phyloP scores from a whole-genome alignment of 164 flowering plant species.

The Magnolia sinica region DNA sequence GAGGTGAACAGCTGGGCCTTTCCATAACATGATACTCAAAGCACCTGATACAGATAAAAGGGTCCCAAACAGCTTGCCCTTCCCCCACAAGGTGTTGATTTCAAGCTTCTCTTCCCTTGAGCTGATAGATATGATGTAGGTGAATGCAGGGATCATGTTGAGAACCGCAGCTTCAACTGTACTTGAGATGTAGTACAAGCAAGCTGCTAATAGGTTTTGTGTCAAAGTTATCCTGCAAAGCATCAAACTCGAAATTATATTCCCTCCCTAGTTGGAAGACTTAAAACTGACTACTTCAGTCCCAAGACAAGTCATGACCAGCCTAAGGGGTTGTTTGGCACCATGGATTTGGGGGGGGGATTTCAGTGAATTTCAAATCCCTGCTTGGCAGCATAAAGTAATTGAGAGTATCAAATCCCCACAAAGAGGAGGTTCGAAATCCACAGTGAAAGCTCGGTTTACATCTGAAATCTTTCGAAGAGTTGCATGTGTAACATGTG shows the following conservation, averaged over 20 bases:
- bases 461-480: too few species aligned
- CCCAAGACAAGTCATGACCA: background rate
- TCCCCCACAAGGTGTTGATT: constrained; percentile 3
- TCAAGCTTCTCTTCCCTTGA: constrained; percentile 5
- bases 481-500: too few species aligned
- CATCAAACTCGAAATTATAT: background rate
- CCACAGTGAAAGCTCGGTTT: too few species aligned
- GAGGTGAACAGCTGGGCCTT: background rate
- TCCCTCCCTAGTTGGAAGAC: background rate
- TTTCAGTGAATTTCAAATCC: too few species aligned
- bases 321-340: background rate
- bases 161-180: constrained; percentile 7
- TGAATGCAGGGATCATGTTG: constrained; percentile 6
- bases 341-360: too few species aligned
- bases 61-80: constrained; percentile 10
- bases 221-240: constrained; percentile 10
- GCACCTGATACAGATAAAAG: constrained; percentile 11
- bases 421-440: too few species aligned
- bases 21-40: constrained; percentile 11
- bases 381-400: too few species aligned
- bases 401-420: too few species aligned
- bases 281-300: background rate
- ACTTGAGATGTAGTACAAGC: constrained; percentile 10
- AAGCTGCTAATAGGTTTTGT: constrained; percentile 2
- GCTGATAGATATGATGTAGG: background rate